phyloP scores from a whole-genome alignment of 2,329 filamentous ascomycete species.

The Monilinia vaccinii-corymbosi region DNA sequence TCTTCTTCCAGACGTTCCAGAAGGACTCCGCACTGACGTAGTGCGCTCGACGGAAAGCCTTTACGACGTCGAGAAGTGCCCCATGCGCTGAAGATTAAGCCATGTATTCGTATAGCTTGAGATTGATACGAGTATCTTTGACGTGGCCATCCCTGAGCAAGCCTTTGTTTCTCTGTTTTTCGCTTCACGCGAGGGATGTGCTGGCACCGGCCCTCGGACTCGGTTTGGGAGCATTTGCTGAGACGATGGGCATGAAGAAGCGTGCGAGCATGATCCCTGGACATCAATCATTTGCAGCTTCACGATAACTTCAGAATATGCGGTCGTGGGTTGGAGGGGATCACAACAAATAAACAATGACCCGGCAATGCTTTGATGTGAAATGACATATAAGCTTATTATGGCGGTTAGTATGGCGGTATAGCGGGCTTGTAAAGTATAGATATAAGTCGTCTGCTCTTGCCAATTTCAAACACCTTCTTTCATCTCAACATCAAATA shows the following conservation, averaged over 20 bases:
- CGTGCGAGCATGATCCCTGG: background rate
- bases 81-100: background rate
- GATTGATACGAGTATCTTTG: background rate
- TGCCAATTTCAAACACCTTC: background rate
- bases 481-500: background rate
- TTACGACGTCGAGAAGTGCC: background rate
- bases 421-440: background rate
- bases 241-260: background rate
- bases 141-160: conserved; percentile 3
- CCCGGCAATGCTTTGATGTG: background rate
- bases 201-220: conserved; percentile 1
- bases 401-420: too few relatives aligned
- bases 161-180: background rate
- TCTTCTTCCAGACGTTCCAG: background rate
- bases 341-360: conserved; percentile 3
- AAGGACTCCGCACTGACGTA: conserved; percentile 2
- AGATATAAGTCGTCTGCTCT: background rate
- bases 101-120: background rate
- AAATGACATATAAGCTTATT: background rate
- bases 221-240: background rate
- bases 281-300: background rate
- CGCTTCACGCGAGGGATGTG: conserved; percentile 2
- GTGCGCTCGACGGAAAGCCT: background rate
- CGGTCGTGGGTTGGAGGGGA: background rate
- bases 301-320: background rate